Evolutionary conservation across 768 basidiomycete genomes (phyloP).

Genomic region (Thelephora ganbajun): DNA sequence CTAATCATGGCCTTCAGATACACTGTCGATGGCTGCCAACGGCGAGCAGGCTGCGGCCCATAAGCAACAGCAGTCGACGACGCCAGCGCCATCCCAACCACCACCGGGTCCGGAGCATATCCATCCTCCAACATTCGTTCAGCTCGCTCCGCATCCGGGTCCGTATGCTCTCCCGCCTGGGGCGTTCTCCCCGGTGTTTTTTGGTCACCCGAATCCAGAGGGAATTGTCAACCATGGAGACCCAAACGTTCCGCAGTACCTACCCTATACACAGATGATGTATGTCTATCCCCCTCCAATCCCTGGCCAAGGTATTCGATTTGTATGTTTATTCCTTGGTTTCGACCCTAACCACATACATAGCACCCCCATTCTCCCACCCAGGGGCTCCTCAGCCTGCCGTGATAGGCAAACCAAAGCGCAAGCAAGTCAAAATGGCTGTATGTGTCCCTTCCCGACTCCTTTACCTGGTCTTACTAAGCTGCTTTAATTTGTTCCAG

Average conservation of each 20-base stretch:
- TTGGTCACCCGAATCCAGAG: conserved; percentile 15
- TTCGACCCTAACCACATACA: conserved; percentile 5
- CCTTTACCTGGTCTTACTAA: conserved; percentile 2
- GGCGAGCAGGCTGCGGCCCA: no score
- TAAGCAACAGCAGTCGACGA: no score
- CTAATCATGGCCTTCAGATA: no score
- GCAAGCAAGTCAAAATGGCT: conserved; percentile 47
- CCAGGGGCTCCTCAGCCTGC: conserved; percentile 12
- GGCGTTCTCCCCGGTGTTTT: conserved; percentile 15
- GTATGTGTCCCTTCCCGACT: conserved; percentile 19
- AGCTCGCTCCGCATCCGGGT: conserved; percentile 11
- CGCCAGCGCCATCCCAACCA: not conserved
- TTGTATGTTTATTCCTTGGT: not conserved
- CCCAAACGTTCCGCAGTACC: conserved; percentile 16
- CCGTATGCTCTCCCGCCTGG: conserved; percentile 10
- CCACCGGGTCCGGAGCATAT: conserved; percentile 2
- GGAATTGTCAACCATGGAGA: conserved; percentile 18
- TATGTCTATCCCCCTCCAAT: conserved; percentile 28
- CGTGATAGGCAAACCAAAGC: conserved; percentile 23
- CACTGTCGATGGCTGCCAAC: no score
- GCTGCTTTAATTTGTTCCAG: conserved; percentile 12
- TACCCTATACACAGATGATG: conserved; percentile 28
- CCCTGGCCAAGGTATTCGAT: conserved; percentile 19
- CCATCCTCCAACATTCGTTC: conserved; percentile 3
- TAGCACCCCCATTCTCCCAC: conserved; percentile 19